Percentiles rank a stretch among this genome's conserved stretches.
phyloP scores from a whole-genome alignment of 2,329 filamentous ascomycete species.

The Hymenoscyphus infarciens region DNA sequence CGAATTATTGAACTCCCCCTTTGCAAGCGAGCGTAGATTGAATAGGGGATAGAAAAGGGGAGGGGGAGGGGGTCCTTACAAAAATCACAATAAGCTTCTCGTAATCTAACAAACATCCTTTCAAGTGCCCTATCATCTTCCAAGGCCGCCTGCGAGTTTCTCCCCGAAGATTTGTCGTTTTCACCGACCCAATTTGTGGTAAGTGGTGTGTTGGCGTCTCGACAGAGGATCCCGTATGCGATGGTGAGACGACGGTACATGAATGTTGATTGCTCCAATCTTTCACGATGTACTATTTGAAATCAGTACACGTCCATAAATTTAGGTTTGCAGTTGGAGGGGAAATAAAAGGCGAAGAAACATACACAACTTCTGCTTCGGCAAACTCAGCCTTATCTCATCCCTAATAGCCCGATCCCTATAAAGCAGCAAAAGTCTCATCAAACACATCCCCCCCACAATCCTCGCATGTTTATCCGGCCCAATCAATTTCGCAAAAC shows the following conservation, averaged over 20 bases:
- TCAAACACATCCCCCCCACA: conserved; percentile 20
- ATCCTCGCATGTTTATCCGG: conserved; percentile 19
- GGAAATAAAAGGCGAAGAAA: not conserved
- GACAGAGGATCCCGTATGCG: conserved; percentile 20
- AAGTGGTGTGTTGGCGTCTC: conserved; percentile 19
- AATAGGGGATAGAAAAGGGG: too few relatives aligned
- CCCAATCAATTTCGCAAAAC: conserved; percentile 14
- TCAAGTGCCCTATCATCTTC: conserved; percentile 9
- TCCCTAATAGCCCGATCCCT: conserved; percentile 21
- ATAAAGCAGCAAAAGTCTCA: conserved; percentile 23
- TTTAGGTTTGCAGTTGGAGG: not conserved
- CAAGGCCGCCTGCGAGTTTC: not conserved
- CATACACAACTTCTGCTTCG: conserved; percentile 16
- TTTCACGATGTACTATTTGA: conserved; percentile 16
- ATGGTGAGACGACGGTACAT: conserved; percentile 23
- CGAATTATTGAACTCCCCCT: not conserved
- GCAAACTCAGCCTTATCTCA: conserved; percentile 18
- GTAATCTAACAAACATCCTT: conserved; percentile 12
- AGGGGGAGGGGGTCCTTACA: conserved; percentile 11
- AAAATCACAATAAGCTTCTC: conserved; percentile 14
- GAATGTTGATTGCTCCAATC: conserved; percentile 19
- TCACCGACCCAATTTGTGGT: conserved; percentile 19
- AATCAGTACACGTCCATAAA: not conserved
- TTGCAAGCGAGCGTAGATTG: not conserved
- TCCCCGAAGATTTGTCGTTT: not conserved